A percentile compares a stretch with the other conserved stretches of the same genome.
Evolutionary conservation across 441 rosid species (phyloP).

Genomic region (Metrosideros polymorpha): DNA sequence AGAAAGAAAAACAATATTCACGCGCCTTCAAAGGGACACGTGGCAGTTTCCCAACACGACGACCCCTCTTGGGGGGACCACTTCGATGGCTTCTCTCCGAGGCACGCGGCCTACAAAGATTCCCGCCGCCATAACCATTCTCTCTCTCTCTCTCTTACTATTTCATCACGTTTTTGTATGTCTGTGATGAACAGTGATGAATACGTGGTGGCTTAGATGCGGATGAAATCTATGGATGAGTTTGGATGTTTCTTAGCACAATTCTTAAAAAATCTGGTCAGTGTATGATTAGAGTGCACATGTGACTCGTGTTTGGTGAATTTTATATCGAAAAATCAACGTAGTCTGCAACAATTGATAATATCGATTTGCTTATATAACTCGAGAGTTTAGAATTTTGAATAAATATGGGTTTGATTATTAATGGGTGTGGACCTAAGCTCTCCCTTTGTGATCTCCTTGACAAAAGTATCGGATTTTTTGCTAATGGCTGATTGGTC

Average conservation of each 20-base stretch:
- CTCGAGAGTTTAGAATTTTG: neutral
- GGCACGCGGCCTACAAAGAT: neutral
- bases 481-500: rapidly evolving
- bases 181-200: neutral
- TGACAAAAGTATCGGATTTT: no score
- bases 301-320: neutral
- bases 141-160: neutral
- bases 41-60: neutral
- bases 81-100: neutral
- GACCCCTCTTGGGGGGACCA: neutral
- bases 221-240: neutral
- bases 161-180: neutral
- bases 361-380: rapidly evolving
- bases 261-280: neutral
- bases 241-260: neutral
- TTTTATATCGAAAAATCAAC: neutral
- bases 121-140: neutral
- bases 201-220: neutral
- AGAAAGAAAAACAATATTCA: no score
- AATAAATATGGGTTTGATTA: rapidly evolving
- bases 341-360: neutral
- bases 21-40: neutral
- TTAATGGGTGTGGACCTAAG: neutral
- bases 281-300: neutral
- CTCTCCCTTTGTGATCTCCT: no score